Evolutionary conservation across 2,329 filamentous ascomycete species (phyloP).

Genomic region (Reticulascus tulasneorum): DNA sequence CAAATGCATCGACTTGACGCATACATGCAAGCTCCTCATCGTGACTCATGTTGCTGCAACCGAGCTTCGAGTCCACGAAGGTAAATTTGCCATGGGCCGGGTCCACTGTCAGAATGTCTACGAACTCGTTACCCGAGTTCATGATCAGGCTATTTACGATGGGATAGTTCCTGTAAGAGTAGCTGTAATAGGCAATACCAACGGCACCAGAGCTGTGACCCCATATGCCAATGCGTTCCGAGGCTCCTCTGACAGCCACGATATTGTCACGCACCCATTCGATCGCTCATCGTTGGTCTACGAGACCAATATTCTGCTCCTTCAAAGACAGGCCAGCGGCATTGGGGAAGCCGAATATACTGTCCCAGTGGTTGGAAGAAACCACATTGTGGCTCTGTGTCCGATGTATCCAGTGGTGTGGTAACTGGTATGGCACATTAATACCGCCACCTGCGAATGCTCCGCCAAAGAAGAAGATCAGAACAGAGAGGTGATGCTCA

Average conservation of each 20-base stretch:
- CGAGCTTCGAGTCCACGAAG: conserved; percentile 33
- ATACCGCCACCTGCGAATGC: conserved; percentile 21
- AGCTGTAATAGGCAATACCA: conserved; percentile 34
- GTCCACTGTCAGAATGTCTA: conserved; percentile 27
- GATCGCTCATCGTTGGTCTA: conserved; percentile 49
- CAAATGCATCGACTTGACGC: conserved; percentile 25
- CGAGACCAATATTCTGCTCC: conserved; percentile 43
- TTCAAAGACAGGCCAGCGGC: conserved; percentile 20
- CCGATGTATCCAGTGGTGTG: conserved; percentile 23
- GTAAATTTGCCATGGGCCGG: conserved; percentile 30
- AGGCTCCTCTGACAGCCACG: conserved; percentile 45
- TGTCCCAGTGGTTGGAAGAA: conserved; percentile 24
- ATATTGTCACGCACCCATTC: conserved; percentile 51
- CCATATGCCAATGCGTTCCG: conserved; percentile 37
- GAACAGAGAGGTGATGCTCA: conserved; percentile 13
- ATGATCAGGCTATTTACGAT: conserved; percentile 37
- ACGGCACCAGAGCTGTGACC: conserved; percentile 43
- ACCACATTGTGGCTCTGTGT: conserved; percentile 24
- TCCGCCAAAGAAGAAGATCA: conserved; percentile 22
- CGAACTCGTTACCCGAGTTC: conserved; percentile 29
- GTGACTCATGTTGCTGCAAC: conserved; percentile 29
- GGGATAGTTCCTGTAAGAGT: conserved; percentile 36
- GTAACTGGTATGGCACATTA: conserved; percentile 22
- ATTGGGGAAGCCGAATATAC: conserved; percentile 27
- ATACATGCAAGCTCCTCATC: conserved; percentile 32